Evolutionary conservation across 108 stramenopile genomes (phyloP).

Genomic region (Cyclotella sp.): DNA sequence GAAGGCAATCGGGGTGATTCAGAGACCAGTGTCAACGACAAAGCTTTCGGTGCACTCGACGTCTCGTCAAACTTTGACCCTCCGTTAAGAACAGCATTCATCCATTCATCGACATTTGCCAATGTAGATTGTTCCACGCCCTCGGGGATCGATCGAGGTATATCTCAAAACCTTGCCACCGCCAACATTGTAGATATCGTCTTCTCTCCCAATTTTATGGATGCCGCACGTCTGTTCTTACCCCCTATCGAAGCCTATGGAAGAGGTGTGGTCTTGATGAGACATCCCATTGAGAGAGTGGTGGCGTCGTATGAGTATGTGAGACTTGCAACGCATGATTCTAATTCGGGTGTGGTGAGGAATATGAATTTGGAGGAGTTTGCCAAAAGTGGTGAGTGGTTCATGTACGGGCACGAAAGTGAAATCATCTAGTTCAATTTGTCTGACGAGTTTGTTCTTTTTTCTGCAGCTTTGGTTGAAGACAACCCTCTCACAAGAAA

Average conservation of each 20-base stretch:
- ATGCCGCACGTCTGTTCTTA: slow-evolving; percentile 29
- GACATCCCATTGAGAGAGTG: slow-evolving; percentile 31
- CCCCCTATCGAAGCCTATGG: slow-evolving; percentile 30
- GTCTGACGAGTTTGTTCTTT: background rate
- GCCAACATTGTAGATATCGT: slow-evolving; percentile 27
- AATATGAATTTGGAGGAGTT: slow-evolving; percentile 39
- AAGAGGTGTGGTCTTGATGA: slow-evolving; percentile 30
- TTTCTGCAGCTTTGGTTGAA: slow-evolving; percentile 16
- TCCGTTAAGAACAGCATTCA: slow-evolving; percentile 18
- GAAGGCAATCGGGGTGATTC: background rate
- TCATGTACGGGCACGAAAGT: background rate
- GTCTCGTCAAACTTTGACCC: slow-evolving; percentile 24
- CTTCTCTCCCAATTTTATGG: slow-evolving; percentile 20
- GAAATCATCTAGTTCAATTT: too few relatives aligned
- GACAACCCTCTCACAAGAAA: slow-evolving; percentile 49
- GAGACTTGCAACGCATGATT: slow-evolving; percentile 15
- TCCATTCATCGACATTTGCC: slow-evolving; percentile 15
- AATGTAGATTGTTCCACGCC: slow-evolving; percentile 44
- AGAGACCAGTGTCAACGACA: background rate
- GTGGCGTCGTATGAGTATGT: slow-evolving; percentile 34
- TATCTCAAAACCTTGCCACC: slow-evolving; percentile 25
- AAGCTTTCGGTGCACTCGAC: background rate
- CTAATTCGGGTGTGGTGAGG: background rate
- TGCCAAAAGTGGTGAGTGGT: slow-evolving; percentile 29
- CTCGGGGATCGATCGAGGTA: slow-evolving; percentile 29